Evolutionary conservation across 2,329 filamentous ascomycete species (phyloP).

Genomic region (Hypoxylon sp.): DNA sequence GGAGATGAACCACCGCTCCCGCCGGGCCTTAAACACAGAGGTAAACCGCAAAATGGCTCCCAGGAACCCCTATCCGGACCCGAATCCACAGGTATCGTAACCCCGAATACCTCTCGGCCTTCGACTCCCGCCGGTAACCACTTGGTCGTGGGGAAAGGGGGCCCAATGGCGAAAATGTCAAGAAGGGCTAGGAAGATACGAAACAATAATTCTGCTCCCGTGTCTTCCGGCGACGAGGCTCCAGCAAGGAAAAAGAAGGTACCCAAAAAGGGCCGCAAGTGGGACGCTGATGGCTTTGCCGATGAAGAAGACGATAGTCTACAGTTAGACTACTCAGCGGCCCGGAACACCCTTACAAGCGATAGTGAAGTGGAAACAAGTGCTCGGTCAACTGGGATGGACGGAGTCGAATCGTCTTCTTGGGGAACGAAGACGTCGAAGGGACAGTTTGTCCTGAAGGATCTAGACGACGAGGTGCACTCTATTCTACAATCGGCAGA

Average conservation of each 20-base stretch:
- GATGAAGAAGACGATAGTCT: conserved; percentile 81
- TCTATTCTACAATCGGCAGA: conserved; percentile 87
- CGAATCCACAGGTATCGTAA: conserved; percentile 76
- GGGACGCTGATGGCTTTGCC: conserved; percentile 89
- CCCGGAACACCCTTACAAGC: conserved; percentile 61
- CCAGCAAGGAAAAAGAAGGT: conserved; percentile 72
- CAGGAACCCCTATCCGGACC: conserved; percentile 63
- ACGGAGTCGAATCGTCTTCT: conserved; percentile 80
- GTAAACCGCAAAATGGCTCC: conserved; percentile 53
- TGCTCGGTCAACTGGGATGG: conserved; percentile 70
- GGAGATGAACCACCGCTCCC: conserved; percentile 57
- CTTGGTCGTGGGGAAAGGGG: conserved; percentile 78
- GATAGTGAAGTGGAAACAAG: conserved; percentile 65
- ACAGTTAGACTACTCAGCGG: conserved; percentile 89
- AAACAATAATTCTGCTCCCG: conserved; percentile 74
- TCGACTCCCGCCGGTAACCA: conserved; percentile 77
- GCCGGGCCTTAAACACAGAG: conserved; percentile 58
- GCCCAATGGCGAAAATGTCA: conserved; percentile 81
- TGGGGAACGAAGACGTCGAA: conserved; percentile 89
- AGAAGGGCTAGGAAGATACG: conserved; percentile 79
- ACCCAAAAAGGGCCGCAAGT: conserved; percentile 88
- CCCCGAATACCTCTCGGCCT: conserved; percentile 83
- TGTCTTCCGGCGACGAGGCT: conserved; percentile 87
- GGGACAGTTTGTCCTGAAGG: conserved; percentile 93
- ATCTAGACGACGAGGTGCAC: conserved; percentile 93